These are phyloP conservation scores for Plantago major DNA, from an alignment of 257 asterid genomes.

Conservation along the genomic window DNA sequence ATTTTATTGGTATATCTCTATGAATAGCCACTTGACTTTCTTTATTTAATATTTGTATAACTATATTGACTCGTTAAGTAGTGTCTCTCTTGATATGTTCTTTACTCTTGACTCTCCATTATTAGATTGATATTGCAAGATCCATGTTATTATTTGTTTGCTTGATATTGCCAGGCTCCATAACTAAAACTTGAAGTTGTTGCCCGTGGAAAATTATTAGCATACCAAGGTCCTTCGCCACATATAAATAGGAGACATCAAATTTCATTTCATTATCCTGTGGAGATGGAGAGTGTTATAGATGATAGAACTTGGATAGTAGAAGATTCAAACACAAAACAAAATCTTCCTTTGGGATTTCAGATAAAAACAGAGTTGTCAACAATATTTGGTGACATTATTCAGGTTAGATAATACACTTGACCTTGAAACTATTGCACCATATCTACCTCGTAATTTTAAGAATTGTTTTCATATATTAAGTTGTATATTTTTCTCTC, in stretches of 20 bases:
- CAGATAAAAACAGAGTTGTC: not conserved
- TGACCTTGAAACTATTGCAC: not conserved
- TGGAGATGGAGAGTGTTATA: constrained; percentile 11
- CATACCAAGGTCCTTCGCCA: not conserved
- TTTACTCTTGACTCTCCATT: too few relatives aligned
- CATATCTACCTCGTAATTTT: not conserved
- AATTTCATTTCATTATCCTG: not conserved
- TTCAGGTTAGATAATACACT: constrained; percentile 5
- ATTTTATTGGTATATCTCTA: too few relatives aligned
- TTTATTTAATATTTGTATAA: not conserved
- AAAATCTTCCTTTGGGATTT: not conserved
- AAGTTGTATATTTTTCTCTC: too few relatives aligned
- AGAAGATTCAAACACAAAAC: not conserved
- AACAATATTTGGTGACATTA: constrained; percentile 6
- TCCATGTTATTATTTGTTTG: not conserved
- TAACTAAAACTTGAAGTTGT: not conserved
- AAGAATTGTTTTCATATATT: not conserved
- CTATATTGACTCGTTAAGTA: too few relatives aligned
- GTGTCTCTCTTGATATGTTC: too few relatives aligned
- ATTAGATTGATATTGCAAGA: not conserved
- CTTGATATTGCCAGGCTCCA: not conserved
- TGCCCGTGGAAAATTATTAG: constrained; percentile 1
- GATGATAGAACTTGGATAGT: constrained; percentile 3
- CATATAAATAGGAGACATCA: not conserved
- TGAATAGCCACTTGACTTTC: not conserved